Base-by-base conservation (phyloP, 1,139 yeast species). In the Saccharomycopsis hybrid region DNA sequence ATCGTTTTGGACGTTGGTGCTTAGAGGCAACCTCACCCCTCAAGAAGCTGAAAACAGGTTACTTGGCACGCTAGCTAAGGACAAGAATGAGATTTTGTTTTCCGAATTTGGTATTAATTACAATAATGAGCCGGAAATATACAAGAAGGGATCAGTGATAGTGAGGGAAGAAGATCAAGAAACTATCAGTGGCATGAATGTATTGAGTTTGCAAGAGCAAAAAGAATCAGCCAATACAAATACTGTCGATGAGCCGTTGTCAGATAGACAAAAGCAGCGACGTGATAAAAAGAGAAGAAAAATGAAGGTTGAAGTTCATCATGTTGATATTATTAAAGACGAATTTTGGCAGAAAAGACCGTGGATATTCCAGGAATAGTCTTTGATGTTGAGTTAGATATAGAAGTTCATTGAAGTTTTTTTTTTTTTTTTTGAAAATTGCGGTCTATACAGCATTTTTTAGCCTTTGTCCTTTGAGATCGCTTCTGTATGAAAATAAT, bases 51-150 rank as follows among this genome's bases (percentile, higher is more conserved):
- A 92, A 59, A 73, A 80, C 49, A 70, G 68, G 57, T 71, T 90
- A 29, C 74, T 76, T 39, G 72, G 96, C 0, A 87, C 97, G 0
- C 63, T 87, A 1, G 72, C 96, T 4, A 70, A 79, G 36, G 97
- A 92, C 59, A 92, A 92, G 64, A 85, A 92, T 62, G 98, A 92
- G 62, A 80, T 92, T 2, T 64, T 92, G 51, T 92, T 85, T 62
- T 66, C 72, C 31, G 77, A 81, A 55, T 87, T 90, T 65, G 87
- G 85, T 1, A 79, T 92, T 43, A 92, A 92, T 63, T 92, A 92
- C 66, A 92, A 92, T 63, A 79, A 87, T 56, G 97, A 92, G 65
- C 85, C 84, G 0, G 97, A 85, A 52, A 82, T 89, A 55, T 92
- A 69, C 66, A 85, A 83, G 58, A 92, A 90, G 68, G 98, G 98